A percentile compares a stretch with the other conserved stretches of the same genome.
These are phyloP conservation scores for Fimicolochytrium jonesii DNA, from an alignment of 192 early-diverging fungal species.

Conservation along the genomic window DNA sequence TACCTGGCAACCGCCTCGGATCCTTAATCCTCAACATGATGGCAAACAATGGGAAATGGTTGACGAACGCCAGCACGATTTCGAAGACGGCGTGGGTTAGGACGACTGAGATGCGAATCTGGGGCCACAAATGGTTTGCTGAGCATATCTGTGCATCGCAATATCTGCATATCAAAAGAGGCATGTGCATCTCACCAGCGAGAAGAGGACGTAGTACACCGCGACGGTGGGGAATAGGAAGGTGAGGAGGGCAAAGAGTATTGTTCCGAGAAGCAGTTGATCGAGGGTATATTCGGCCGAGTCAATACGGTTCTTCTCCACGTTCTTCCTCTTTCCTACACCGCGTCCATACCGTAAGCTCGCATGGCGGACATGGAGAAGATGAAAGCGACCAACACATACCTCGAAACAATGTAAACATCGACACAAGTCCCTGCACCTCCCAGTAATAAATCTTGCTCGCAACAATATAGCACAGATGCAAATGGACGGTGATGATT, in stretches of 20 bases:
- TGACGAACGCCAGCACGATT: constrained; percentile 81
- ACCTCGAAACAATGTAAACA: constrained; percentile 92
- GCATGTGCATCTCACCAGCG: constrained; percentile 49
- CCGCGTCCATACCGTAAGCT: no score
- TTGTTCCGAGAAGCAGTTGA: constrained; percentile 90
- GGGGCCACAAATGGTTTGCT: background rate
- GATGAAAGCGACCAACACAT: no score
- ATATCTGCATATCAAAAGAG: background rate
- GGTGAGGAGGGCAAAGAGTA: constrained; percentile 85
- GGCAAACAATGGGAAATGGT: constrained; percentile 96
- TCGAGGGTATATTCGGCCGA: constrained; percentile 91
- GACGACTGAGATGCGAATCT: constrained; percentile 78
- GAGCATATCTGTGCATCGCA: background rate
- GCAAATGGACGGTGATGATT: constrained; percentile 84
- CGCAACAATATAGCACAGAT: constrained; percentile 93
- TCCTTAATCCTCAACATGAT: constrained; percentile 86
- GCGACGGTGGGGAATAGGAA: constrained; percentile 95
- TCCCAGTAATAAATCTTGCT: constrained; percentile 93
- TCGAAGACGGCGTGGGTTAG: constrained; percentile 78
- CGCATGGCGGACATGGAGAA: no score
- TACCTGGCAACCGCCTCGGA: constrained; percentile 81
- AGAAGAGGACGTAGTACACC: constrained; percentile 91
- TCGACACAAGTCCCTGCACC: constrained; percentile 71
- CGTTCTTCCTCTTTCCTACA: constrained; percentile 77
- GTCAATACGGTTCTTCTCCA: constrained; percentile 87